phyloP scores from a whole-genome alignment of 495 filamentous ascomycete genomes.

The Podospora anserina region DNA sequence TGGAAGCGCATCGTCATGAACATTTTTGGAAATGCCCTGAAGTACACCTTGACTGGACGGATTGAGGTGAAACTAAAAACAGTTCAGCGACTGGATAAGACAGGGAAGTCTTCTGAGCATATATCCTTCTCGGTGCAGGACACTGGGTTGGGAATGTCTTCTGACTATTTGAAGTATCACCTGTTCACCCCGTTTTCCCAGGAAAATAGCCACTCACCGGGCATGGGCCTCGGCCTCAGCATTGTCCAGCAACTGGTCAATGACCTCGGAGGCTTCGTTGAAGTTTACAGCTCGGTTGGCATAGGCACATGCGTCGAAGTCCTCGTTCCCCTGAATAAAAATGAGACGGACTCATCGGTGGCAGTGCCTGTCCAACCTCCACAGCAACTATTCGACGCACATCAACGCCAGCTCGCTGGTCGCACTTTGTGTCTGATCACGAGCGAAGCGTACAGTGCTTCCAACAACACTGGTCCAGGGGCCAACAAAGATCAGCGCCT shows the following conservation, averaged over 20 bases:
- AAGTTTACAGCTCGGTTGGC: conserved; percentile 39
- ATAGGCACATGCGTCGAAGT: conserved; percentile 44
- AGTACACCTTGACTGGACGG: conserved; percentile 67
- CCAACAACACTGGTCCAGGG: background rate
- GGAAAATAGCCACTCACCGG: conserved; percentile 61
- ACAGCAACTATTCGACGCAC: background rate
- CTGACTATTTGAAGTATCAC: conserved; percentile 63
- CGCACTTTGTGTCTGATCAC: conserved; percentile 30
- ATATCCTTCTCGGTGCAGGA: conserved; percentile 51
- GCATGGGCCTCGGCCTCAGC: conserved; percentile 67
- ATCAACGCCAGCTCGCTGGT: conserved; percentile 12
- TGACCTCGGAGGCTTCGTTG: conserved; percentile 57
- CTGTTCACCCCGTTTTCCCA: conserved; percentile 71
- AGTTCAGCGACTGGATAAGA: conserved; percentile 12
- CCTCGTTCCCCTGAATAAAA: conserved; percentile 44
- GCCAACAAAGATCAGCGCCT: conserved; percentile 8
- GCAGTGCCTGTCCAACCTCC: conserved; percentile 7
- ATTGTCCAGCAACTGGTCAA: conserved; percentile 65
- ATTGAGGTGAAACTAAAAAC: conserved; percentile 58
- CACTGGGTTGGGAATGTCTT: conserved; percentile 65
- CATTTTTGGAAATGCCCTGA: conserved; percentile 76
- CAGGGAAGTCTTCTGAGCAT: background rate
- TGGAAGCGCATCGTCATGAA: conserved; percentile 72
- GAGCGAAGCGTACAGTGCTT: conserved; percentile 23
- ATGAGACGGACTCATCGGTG: conserved; percentile 23